Percentiles rank a stretch among this genome's conserved stretches.
Evolutionary conservation across 257 asterid genomes (phyloP).

Genomic region (Fraxinus excelsior): DNA sequence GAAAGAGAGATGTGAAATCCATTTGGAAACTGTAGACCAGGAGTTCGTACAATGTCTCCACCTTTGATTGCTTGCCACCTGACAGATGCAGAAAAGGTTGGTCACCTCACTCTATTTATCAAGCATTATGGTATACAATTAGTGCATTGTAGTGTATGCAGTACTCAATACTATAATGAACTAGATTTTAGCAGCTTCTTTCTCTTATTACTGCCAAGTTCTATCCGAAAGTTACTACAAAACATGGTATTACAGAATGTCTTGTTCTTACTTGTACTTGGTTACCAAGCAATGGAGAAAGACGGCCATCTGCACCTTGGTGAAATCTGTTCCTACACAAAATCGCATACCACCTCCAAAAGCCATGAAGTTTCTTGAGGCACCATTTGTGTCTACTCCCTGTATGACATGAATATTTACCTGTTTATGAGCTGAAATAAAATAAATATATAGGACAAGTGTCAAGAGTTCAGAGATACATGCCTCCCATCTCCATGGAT

Average conservation of each 20-base stretch:
- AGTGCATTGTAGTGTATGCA: not conserved
- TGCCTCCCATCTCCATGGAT: conserved; percentile 97
- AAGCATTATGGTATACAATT: not conserved
- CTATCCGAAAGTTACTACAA: not conserved
- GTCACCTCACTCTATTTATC: conserved; percentile 7
- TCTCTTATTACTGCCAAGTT: not conserved
- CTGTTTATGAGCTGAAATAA: conserved; percentile 2
- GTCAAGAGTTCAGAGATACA: conserved; percentile 20
- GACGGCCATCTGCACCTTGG: conserved; percentile 85
- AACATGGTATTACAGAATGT: not conserved
- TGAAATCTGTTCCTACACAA: conserved; percentile 91
- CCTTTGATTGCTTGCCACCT: conserved; percentile 51
- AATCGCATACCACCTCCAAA: conserved; percentile 95
- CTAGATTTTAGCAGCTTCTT: not conserved
- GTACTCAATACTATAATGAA: not conserved
- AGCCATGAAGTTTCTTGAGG: conserved; percentile 94
- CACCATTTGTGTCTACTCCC: conserved; percentile 71
- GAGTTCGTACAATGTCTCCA: conserved; percentile 22
- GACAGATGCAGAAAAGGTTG: conserved; percentile 26
- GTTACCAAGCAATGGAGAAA: conserved; percentile 79
- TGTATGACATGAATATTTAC: conserved; percentile 28
- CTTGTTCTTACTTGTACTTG: conserved; percentile 69
- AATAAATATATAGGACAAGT: not conserved
- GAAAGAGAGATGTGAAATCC: conserved; percentile 62
- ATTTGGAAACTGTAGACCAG: conserved; percentile 55